Evolutionary conservation across 495 filamentous ascomycete genomes (phyloP).

Genomic region (Aspergillus saccharolyticus): DNA sequence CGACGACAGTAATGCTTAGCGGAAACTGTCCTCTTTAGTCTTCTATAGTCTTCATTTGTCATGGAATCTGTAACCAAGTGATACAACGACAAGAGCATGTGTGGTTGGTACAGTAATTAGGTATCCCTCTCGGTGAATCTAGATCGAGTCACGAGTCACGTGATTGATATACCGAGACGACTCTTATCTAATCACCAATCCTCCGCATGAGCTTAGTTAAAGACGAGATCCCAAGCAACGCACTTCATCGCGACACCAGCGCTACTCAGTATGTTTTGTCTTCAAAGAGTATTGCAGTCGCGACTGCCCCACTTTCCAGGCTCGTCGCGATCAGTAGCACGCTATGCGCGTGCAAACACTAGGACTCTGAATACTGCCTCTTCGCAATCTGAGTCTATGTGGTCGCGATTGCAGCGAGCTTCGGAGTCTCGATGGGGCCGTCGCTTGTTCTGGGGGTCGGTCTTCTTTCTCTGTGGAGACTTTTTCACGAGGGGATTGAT

Average conservation of each 20-base stretch:
- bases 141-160: not conserved
- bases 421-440: too few relatives aligned
- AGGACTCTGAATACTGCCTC: conserved; percentile 26
- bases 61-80: not conserved
- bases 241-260: conserved; percentile 10
- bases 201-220: not conserved
- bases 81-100: not conserved
- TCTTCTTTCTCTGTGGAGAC: conserved; percentile 35
- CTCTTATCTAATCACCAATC: conserved; percentile 1
- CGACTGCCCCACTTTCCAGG: conserved; percentile 14
- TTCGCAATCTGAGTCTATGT: conserved; percentile 13
- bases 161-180: not conserved
- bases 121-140: not conserved
- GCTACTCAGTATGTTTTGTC: conserved; percentile 30
- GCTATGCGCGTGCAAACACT: not conserved
- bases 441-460: conserved; percentile 31
- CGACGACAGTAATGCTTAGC: not conserved
- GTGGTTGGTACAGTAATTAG: too few relatives aligned
- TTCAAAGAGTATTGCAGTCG: conserved; percentile 24
- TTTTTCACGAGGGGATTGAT: conserved; percentile 22
- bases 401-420: conserved; percentile 36
- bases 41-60: too few relatives aligned
- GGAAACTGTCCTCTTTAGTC: too few relatives aligned
- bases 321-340: conserved; percentile 7
- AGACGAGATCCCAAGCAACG: not conserved